These are phyloP conservation scores for Davidsoniella virescens DNA, from an alignment of 2,329 filamentous ascomycete genomes.

Conservation along the genomic window DNA sequence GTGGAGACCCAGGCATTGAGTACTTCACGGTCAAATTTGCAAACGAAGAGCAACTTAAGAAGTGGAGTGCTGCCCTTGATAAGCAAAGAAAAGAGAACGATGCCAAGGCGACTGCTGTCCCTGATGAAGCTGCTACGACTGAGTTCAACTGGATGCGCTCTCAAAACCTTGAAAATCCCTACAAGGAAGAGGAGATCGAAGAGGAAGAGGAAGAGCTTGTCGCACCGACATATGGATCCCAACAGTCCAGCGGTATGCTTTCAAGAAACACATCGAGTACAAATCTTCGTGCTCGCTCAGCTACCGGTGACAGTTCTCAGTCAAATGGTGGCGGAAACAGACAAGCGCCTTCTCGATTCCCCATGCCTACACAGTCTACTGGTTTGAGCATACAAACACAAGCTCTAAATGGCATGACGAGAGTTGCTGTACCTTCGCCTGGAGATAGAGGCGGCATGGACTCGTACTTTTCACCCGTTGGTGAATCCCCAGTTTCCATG, in stretches of 20 bases:
- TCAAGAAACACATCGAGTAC: slow-evolving; percentile 53
- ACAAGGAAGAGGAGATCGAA: slow-evolving; percentile 49
- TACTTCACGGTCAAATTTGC: slow-evolving; percentile 90
- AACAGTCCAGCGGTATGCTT: slow-evolving; percentile 23
- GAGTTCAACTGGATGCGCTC: slow-evolving; percentile 69
- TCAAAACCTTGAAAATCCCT: slow-evolving; percentile 67
- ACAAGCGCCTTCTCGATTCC: slow-evolving; percentile 55
- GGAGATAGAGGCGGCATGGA: slow-evolving; percentile 49
- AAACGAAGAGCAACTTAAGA: slow-evolving; percentile 84
- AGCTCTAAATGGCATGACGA: slow-evolving; percentile 14
- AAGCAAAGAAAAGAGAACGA: slow-evolving; percentile 51
- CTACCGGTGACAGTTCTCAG: slow-evolving; percentile 52
- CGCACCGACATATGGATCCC: slow-evolving; percentile 7
- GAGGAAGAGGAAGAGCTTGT: slow-evolving; percentile 35
- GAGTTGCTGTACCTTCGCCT: slow-evolving; percentile 26
- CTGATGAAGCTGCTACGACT: slow-evolving; percentile 38
- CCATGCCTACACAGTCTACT: slow-evolving; percentile 39
- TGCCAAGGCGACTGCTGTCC: slow-evolving; percentile 27
- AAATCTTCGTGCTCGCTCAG: slow-evolving; percentile 60
- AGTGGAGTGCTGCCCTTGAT: slow-evolving; percentile 73
- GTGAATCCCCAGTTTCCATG: slow-evolving; percentile 62
- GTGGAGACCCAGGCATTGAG: slow-evolving; percentile 85
- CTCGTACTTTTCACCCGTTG: slow-evolving; percentile 84
- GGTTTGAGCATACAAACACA: slow-evolving; percentile 55
- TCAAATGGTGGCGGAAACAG: slow-evolving; percentile 40